A percentile compares a stretch with the other conserved stretches of the same genome.
Evolutionary conservation across 2,329 filamentous ascomycete genomes (phyloP).

Genomic region (Penicillium sp.): DNA sequence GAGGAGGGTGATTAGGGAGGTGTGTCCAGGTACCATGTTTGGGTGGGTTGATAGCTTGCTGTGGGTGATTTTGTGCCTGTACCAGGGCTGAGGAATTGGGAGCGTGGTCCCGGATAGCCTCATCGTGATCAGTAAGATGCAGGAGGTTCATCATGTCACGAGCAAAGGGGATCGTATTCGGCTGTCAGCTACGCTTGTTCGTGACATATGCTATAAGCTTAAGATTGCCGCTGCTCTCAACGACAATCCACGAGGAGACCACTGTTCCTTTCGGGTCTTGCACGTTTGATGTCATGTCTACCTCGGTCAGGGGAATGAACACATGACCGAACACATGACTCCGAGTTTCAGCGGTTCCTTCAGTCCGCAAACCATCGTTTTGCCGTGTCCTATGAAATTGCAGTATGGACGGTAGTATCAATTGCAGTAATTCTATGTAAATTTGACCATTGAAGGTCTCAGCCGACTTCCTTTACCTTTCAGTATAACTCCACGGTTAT

Average conservation of each 20-base stretch:
- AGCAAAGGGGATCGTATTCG: neutral
- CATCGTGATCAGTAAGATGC: conserved; percentile 22
- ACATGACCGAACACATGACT: conserved; percentile 19
- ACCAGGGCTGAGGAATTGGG: neutral
- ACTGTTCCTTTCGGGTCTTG: neutral
- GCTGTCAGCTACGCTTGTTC: neutral
- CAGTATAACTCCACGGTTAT: neutral
- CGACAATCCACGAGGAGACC: neutral
- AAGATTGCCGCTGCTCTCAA: neutral
- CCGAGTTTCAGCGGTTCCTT: conserved; percentile 1
- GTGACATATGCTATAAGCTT: neutral
- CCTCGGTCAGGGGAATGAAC: conserved; percentile 16
- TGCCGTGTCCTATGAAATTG: neutral
- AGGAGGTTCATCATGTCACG: conserved; percentile 19
- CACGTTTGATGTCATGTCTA: conserved; percentile 14
- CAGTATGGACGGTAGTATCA: neutral
- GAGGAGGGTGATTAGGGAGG: neutral
- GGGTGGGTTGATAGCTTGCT: neutral
- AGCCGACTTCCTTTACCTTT: no score
- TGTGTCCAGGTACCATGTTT: neutral
- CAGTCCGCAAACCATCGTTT: neutral
- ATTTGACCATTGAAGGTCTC: neutral
- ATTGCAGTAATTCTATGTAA: neutral
- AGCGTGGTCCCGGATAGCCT: conserved; percentile 11
- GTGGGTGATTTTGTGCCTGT: neutral